A percentile compares a stretch with the other conserved stretches of the same genome.
phyloP scores from a whole-genome alignment of 805 yeast genomes.

The Metahyphopichia silvanorum region DNA sequence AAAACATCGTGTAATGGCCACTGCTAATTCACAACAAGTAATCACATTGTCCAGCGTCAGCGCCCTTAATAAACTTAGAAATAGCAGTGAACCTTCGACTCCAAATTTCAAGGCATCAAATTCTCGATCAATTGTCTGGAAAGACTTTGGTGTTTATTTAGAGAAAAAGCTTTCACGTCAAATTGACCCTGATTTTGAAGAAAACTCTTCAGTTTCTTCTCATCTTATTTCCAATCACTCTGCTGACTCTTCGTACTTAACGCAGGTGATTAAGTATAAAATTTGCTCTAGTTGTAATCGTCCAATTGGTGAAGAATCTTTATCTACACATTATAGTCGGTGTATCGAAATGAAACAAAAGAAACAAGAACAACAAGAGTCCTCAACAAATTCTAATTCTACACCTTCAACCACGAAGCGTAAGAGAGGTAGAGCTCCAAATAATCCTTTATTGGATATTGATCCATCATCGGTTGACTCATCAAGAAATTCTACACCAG shows the following conservation, averaged over 20 bases:
- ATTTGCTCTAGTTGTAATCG: slow-evolving; percentile 38
- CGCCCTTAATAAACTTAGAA: slow-evolving; percentile 13
- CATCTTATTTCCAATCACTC: slow-evolving; percentile 18
- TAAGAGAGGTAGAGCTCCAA: slow-evolving; percentile 24
- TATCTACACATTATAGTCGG: slow-evolving; percentile 28
- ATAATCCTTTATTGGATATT: slow-evolving; percentile 23
- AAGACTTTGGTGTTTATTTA: slow-evolving; percentile 41
- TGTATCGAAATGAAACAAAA: slow-evolving; percentile 40
- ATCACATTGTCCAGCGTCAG: slow-evolving; percentile 24
- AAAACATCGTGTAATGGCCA: slow-evolving; percentile 14
- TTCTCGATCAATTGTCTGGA: slow-evolving; percentile 36
- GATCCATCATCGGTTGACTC: slow-evolving; percentile 40
- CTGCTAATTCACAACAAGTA: slow-evolving; percentile 18
- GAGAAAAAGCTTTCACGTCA: slow-evolving; percentile 34
- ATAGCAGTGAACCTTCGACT: slow-evolving; percentile 6
- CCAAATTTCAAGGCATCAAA: slow-evolving; percentile 2
- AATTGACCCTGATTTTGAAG: slow-evolving; percentile 16
- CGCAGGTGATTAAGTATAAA: slow-evolving; percentile 33
- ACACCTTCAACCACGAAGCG: slow-evolving; percentile 13
- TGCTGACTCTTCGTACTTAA: slow-evolving; percentile 25
- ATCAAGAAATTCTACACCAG: slow-evolving; percentile 36
- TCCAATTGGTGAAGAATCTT: slow-evolving; percentile 37
- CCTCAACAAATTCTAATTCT: slow-evolving; percentile 6
- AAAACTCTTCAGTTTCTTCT: slow-evolving; percentile 14
- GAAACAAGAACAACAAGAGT: slow-evolving; percentile 13